Conservation (phyloP, 2,329 filamentous ascomycete species). For the Colletotrichum sp. region DNA sequence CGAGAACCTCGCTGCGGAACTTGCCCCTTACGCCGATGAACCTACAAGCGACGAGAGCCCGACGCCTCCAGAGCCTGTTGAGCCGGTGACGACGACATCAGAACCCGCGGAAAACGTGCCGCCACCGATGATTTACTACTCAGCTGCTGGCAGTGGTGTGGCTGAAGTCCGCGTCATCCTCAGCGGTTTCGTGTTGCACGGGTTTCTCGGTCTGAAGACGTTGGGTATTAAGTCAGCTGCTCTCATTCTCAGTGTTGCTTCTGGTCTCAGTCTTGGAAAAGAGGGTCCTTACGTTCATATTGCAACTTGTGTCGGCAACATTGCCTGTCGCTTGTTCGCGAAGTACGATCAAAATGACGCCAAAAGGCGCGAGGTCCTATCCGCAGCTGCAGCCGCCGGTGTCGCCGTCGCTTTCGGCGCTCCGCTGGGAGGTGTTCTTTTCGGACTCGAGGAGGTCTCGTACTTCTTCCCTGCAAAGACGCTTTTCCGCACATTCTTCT, state of each 20-base stretch:
- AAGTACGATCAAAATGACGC: constrained; percentile 96
- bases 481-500: constrained; percentile 96
- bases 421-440: constrained; percentile 84
- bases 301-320: constrained; percentile 93
- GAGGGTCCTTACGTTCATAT: constrained; percentile 98
- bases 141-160: constrained; percentile 93
- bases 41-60: constrained; percentile 48
- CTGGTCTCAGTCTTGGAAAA: constrained; percentile 91
- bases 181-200: constrained; percentile 96
- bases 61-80: constrained; percentile 44
- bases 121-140: constrained; percentile 90
- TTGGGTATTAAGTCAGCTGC: constrained; percentile 84
- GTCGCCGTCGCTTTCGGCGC: constrained; percentile 95
- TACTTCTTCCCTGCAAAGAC: constrained; percentile 99
- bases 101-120: constrained; percentile 32
- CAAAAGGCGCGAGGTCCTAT: constrained; percentile 92
- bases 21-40: constrained; percentile 37
- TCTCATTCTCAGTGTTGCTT: constrained; percentile 87
- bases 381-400: constrained; percentile 87
- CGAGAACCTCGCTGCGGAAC: constrained; percentile 81
- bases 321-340: constrained; percentile 88
- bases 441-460: constrained; percentile 92
- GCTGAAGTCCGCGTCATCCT: constrained; percentile 97
- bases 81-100: constrained; percentile 32
- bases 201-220: constrained; percentile 89